Evolutionary conservation across 352 stramenopile genomes (phyloP), one percentile per base, ranked within the genome.

Genomic region (Phytophthora europaea): DNA sequence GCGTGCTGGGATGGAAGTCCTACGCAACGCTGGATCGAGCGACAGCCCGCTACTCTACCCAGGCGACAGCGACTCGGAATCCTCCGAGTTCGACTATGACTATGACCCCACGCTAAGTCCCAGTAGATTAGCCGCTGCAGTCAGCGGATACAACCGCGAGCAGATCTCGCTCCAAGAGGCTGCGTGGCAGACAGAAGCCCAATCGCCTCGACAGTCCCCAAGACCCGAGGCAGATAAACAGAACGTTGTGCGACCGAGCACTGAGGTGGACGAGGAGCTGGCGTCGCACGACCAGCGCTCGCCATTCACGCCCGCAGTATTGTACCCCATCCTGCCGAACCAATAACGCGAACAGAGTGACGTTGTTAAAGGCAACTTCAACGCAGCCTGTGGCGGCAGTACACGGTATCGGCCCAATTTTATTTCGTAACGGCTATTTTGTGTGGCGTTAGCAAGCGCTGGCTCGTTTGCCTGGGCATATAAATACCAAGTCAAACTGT

Each of bases 251-350:
- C 67, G 75, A n/a, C n/a, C 12, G 33, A 58, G 50, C 10, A 36
- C 15, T 2, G 56, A 67, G 13, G 38, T 62, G 10, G 18, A 66
- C 36, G n/a, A 58, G 16, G 61, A 81, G 52, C 45, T 89, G 22
- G 60, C 73, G 3, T 36, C 61, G 3, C 70, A 84, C 20, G 64
- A 72, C 22, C 48, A 69, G 50, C 57, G 55, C 45, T 89, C 83
- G 31, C 72, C 55, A 4, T 94, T 92, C 56, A 79, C 87, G 1
- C 76, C 83, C 7, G 81, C 79, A 31, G 79, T 92, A 10, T 45
- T 94, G 57, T 92, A 94, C 65, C 87, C 87, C 10, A 77, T 94
- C 31, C 64, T 88, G 3, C 76, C 81, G 0, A 75, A 83, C 26
- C 67, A 75, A 62, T 82, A 79, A 13, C 8, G 18, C 43, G 5